A percentile compares a stretch with the other conserved stretches of the same genome.
These are phyloP conservation scores for Malbranchea cinnamomea DNA, from an alignment of 2,329 filamentous ascomycete genomes.

Conservation along the genomic window DNA sequence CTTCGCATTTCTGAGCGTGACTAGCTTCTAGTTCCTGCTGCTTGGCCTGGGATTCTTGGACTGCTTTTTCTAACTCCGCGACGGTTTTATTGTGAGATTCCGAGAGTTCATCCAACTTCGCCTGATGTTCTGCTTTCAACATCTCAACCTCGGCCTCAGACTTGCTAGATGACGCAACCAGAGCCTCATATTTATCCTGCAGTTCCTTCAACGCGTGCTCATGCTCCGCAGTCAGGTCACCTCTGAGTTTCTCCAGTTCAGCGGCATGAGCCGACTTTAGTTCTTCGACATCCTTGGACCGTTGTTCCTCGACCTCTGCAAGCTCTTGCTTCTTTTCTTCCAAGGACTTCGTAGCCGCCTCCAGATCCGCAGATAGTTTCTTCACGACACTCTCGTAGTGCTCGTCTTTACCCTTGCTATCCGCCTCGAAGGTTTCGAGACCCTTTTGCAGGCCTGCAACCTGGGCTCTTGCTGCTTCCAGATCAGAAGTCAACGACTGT, in stretches of 20 bases:
- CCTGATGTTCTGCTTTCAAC: constrained; percentile 9
- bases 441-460: constrained; percentile 24
- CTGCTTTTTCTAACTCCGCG: constrained; percentile 20
- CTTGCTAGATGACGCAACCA: constrained; percentile 7
- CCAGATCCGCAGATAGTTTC: constrained; percentile 21
- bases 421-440: constrained; percentile 22
- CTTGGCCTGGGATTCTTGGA: constrained; percentile 19
- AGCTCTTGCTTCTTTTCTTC: constrained; percentile 20
- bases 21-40: constrained; percentile 24
- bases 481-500: constrained; percentile 8
- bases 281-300: constrained; percentile 19
- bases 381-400: constrained; percentile 21
- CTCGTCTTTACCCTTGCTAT: constrained; percentile 23
- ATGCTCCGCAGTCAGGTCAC: constrained; percentile 13
- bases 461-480: constrained; percentile 14
- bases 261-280: constrained; percentile 22
- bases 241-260: constrained; percentile 19
- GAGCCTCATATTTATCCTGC: constrained; percentile 10
- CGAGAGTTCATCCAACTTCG: constrained; percentile 16
- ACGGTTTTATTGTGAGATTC: constrained; percentile 15
- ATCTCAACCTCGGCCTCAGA: constrained; percentile 6
- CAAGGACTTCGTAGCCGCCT: constrained; percentile 19
- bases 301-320: constrained; percentile 17
- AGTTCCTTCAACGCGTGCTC: constrained; percentile 8
- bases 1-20: constrained; percentile 19